Conservation (phyloP, 257 asterid genomes). For the Nicotiana obtusifolia region DNA sequence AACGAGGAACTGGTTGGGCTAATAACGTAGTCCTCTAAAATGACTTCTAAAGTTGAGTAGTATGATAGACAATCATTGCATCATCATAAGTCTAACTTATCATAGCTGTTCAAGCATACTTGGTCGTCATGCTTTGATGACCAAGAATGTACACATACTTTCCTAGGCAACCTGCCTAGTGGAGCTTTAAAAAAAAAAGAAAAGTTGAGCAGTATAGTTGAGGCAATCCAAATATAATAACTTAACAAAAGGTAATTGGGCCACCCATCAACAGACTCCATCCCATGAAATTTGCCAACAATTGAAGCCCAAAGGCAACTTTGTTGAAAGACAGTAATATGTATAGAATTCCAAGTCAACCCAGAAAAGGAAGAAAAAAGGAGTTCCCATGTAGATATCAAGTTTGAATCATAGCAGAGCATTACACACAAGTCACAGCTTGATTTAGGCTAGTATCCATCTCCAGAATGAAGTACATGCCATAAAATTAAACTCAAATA, state of each 20-base stretch:
- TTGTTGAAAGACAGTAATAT: not conserved
- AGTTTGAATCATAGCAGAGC: not conserved
- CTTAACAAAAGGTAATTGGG: not conserved
- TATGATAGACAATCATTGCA: no score
- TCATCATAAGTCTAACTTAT: no score
- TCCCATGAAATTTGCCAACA: not conserved
- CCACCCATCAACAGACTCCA: not conserved
- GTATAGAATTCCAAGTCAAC: not conserved
- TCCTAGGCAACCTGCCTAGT: no score
- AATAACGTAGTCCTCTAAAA: not conserved
- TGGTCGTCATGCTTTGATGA: no score
- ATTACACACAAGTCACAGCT: not conserved
- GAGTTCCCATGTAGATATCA: not conserved
- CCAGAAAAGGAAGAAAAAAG: not conserved
- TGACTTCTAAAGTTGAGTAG: not conserved
- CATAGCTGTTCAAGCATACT: no score
- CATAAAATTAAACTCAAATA: not conserved
- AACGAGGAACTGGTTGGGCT: not conserved
- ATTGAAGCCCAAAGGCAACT: not conserved
- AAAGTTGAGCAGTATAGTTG: no score
- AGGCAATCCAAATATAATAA: not conserved
- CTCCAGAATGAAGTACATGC: not conserved
- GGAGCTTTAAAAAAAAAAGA: no score
- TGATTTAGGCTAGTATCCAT: not conserved
- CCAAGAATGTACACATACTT: no score